phyloP scores from a whole-genome alignment of 2,329 filamentous ascomycete genomes.

The Colletotrichum abscissum region DNA sequence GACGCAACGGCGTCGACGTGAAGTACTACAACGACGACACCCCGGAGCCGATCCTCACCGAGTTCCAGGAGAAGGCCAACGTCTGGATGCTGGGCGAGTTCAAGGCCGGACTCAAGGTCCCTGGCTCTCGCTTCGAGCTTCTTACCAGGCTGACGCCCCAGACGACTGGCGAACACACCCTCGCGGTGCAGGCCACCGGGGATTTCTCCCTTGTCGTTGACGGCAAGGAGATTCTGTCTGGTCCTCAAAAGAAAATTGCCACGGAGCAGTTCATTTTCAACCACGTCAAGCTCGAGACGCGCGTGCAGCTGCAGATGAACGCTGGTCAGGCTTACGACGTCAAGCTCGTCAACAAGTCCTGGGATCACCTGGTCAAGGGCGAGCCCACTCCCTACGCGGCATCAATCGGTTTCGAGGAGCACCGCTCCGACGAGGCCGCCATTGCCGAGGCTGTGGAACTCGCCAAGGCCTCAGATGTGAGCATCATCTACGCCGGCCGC shows the following conservation, averaged over 20 bases:
- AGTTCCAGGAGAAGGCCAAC: slow-evolving; percentile 34
- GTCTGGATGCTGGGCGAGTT: slow-evolving; percentile 39
- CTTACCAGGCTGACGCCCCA: slow-evolving; percentile 29
- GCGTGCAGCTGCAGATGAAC: slow-evolving; percentile 23
- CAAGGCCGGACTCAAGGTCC: slow-evolving; percentile 32
- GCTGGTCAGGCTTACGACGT: slow-evolving; percentile 31
- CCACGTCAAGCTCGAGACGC: slow-evolving; percentile 36
- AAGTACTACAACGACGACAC: slow-evolving; percentile 35
- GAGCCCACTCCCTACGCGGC: slow-evolving; percentile 32
- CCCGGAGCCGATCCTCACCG: slow-evolving; percentile 17
- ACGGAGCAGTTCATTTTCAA: slow-evolving; percentile 39
- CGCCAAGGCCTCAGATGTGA: slow-evolving; percentile 20
- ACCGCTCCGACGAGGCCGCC: slow-evolving; percentile 17
- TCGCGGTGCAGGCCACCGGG: slow-evolving; percentile 34
- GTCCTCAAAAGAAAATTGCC: slow-evolving; percentile 29
- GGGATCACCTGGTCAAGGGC: slow-evolving; percentile 19
- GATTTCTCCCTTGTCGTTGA: slow-evolving; percentile 30
- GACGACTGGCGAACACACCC: slow-evolving; percentile 33
- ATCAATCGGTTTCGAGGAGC: slow-evolving; percentile 29
- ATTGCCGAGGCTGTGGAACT: slow-evolving; percentile 29
- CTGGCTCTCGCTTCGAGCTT: slow-evolving; percentile 34
- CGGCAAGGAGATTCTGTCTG: slow-evolving; percentile 28
- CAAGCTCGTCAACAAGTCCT: slow-evolving; percentile 27
- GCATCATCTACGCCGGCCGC: slow-evolving; percentile 34
- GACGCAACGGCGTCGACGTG: slow-evolving; percentile 32